Percentiles rank a stretch among this genome's conserved stretches.
Evolutionary conservation across 148 eudicot genomes (phyloP).

Genomic region (Simmondsia chinensis): DNA sequence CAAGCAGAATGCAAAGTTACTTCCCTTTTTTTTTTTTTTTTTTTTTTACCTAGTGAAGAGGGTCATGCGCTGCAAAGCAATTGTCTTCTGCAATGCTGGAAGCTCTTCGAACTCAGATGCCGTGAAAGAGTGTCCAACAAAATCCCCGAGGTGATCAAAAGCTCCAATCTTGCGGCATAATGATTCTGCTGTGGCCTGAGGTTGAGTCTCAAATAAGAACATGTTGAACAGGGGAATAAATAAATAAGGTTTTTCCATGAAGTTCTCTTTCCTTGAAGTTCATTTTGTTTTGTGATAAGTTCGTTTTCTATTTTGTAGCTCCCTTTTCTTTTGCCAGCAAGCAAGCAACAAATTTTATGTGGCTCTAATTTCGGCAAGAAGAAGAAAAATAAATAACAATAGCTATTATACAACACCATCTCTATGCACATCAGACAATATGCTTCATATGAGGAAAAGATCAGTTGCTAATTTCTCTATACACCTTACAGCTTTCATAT

Average conservation of each 20-base stretch:
- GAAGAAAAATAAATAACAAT: neutral
- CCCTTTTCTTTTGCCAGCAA: neutral
- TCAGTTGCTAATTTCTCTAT: too few species aligned
- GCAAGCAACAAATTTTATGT: too few species aligned
- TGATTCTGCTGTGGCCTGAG: slow-evolving; percentile 89
- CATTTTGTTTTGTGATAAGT: too few species aligned
- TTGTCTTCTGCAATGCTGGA: slow-evolving; percentile 78
- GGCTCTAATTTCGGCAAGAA: neutral
- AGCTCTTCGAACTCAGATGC: slow-evolving; percentile 98
- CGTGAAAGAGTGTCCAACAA: slow-evolving; percentile 73
- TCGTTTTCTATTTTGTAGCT: neutral
- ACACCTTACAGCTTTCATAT: too few species aligned
- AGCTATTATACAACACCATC: too few species aligned
- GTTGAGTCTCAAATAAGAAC: slow-evolving; percentile 14
- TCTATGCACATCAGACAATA: too few species aligned
- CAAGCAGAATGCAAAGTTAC: neutral
- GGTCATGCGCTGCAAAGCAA: slow-evolving; percentile 86
- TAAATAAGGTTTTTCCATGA: too few species aligned
- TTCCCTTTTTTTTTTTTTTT: too few species aligned
- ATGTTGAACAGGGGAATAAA: too few species aligned
- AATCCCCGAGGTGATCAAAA: slow-evolving; percentile 84
- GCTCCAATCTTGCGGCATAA: slow-evolving; percentile 85
- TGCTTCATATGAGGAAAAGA: too few species aligned
- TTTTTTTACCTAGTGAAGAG: slow-evolving; percentile 70
- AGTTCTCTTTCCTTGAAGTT: too few species aligned